Percentiles rank a stretch among this genome's conserved stretches.
phyloP scores from a whole-genome alignment of 805 yeast species.

The Peterozyma xylosa region DNA sequence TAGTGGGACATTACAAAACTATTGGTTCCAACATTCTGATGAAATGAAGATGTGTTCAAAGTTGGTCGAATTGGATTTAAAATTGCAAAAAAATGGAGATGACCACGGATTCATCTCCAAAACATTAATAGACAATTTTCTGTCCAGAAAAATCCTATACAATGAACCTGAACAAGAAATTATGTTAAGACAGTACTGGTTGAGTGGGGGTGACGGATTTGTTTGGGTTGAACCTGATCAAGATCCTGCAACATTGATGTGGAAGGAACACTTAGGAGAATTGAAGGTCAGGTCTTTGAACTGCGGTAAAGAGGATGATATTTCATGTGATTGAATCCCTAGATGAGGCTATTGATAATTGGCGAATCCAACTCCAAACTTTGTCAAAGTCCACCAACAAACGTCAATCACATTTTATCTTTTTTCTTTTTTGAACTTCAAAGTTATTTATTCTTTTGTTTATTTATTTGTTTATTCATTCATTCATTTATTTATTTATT shows the following conservation, averaged over 20 bases:
- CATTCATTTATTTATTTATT: too few relatives aligned
- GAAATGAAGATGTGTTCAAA: constrained; percentile 61
- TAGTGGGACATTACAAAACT: constrained; percentile 54
- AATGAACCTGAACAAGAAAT: constrained; percentile 58
- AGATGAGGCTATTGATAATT: too few relatives aligned
- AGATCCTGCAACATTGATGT: constrained; percentile 67
- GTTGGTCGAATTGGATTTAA: constrained; percentile 59
- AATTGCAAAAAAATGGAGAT: constrained; percentile 32
- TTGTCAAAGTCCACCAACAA: too few relatives aligned
- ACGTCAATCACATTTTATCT: too few relatives aligned
- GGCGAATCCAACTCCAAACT: too few relatives aligned
- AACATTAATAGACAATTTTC: constrained; percentile 19
- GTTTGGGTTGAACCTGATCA: constrained; percentile 89
- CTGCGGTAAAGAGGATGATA: not conserved
- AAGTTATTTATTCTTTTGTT: too few relatives aligned
- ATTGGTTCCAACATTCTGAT: constrained; percentile 60
- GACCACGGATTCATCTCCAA: constrained; percentile 26
- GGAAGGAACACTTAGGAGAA: constrained; percentile 23
- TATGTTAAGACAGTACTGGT: constrained; percentile 78
- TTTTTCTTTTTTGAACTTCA: too few relatives aligned
- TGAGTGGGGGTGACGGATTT: constrained; percentile 78
- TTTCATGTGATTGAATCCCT: too few relatives aligned
- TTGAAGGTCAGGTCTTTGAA: constrained; percentile 2
- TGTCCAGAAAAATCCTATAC: constrained; percentile 27
- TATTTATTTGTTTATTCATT: too few relatives aligned